phyloP scores from a whole-genome alignment of 1,284 basidiomycete species.

The Boletellus deceptivus region DNA sequence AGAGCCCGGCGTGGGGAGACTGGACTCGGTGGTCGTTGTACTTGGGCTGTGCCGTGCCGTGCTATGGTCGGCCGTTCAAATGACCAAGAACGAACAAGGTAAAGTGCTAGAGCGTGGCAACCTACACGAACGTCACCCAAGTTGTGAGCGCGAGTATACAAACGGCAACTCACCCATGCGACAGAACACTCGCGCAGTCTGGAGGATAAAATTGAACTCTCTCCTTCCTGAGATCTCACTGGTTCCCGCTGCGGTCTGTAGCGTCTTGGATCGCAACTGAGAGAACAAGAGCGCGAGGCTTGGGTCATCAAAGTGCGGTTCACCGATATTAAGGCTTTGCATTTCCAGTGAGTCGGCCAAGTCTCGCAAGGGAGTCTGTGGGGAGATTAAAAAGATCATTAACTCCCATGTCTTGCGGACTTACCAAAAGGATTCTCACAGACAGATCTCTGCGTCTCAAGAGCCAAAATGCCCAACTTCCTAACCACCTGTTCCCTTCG shows the following conservation, averaged over 20 bases:
- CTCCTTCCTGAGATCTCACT: constrained; percentile 83
- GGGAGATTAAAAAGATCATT: constrained; percentile 1
- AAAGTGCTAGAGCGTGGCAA: constrained; percentile 87
- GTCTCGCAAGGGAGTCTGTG: constrained; percentile 74
- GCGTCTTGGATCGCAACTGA: constrained; percentile 84
- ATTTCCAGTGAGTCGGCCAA: constrained; percentile 59
- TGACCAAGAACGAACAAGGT: constrained; percentile 86
- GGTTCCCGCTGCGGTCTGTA: constrained; percentile 89
- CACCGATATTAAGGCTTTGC: constrained; percentile 64
- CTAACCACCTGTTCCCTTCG: constrained; percentile 90
- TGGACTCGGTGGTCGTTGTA: constrained; percentile 39
- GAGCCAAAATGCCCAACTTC: constrained; percentile 96
- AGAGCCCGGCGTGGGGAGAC: constrained; percentile 46
- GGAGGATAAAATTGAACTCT: constrained; percentile 92
- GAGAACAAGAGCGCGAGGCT: constrained; percentile 86
- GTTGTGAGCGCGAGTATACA: background rate
- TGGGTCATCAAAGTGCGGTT: constrained; percentile 89
- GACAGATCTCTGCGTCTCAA: constrained; percentile 83
- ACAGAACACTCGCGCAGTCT: constrained; percentile 88
- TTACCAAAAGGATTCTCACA: constrained; percentile 78
- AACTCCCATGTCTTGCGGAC: constrained; percentile 22
- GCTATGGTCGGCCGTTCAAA: constrained; percentile 71
- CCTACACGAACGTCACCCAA: constrained; percentile 47
- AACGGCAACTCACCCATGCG: constrained; percentile 74
- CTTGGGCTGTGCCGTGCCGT: background rate